Base-by-base conservation (phyloP, 2,329 filamentous ascomycete species). In the Cordyceps pruinosa region DNA sequence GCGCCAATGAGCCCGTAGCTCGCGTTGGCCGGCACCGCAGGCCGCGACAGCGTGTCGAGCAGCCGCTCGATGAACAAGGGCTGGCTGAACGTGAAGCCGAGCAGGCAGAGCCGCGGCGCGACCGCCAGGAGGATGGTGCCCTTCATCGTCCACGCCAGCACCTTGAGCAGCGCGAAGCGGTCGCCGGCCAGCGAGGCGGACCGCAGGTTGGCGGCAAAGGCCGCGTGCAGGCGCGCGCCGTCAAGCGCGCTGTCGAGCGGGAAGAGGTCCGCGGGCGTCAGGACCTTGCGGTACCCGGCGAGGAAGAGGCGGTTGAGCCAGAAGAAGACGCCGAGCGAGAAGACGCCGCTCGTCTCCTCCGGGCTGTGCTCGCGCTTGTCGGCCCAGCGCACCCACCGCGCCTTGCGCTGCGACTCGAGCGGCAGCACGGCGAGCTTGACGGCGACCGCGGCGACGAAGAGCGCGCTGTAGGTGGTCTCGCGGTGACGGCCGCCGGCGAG, bases 1-100 rank as follows among this genome's bases (percentile, higher is more conserved):
- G 73, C 75, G 2, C 70, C 75, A 10, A 79, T 74, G 5, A 77
- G 67, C 0, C 75, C 75, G 58, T 75, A 76, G 2, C 73, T 69
- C 15, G 17, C 65, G 56, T 32, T 68, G 71, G 1, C 61, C 4
- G 0, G 59, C 0, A 59, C 56, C 0, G 50, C 21, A 0, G 61
- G 58, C 8, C 63, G 58, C 2, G 69, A 61, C 3, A 61, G 42
- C 21, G 64, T 61, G 3, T 62, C 57, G 1, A 78, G 62, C 0
- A 73, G 65, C 0, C 66, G 63, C 15, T 73, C 65, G 54, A 77
- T 73, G 41, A 78, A 70, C 25, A 77, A 72, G 0, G 75, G 74
- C 46, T 75, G 73, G 37, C 72, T 74, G 41, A 75, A 74, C 19
- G 64, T 72, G 59, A 76, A 74, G 13, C 68, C 74, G 4, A 73